phyloP scores from a whole-genome alignment of 768 basidiomycete species.

The Leccinum disarticulatum region DNA sequence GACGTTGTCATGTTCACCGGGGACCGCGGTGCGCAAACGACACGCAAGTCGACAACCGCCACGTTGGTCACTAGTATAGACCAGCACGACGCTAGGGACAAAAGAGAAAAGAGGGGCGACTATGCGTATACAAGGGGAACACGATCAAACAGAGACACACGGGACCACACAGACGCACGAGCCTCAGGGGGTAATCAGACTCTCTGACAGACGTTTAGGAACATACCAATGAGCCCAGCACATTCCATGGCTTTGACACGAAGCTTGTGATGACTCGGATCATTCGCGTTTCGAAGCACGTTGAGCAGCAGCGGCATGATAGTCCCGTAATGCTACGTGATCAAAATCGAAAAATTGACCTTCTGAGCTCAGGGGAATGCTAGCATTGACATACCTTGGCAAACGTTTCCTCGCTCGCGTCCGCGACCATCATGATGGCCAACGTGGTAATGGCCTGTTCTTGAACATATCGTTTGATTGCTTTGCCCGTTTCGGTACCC shows the following conservation, averaged over 20 bases:
- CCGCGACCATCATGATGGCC: constrained; percentile 89
- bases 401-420: constrained; percentile 79
- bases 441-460: constrained; percentile 87
- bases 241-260: constrained; percentile 90
- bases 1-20: no score
- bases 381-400: constrained; percentile 48
- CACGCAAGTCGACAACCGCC: no score
- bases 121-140: no score
- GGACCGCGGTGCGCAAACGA: no score
- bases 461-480: constrained; percentile 64
- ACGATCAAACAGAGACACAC: no score
- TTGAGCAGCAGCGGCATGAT: constrained; percentile 83
- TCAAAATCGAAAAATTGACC: neutral
- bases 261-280: constrained; percentile 63
- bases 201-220: no score
- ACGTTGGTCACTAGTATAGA: no score
- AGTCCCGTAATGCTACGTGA: constrained; percentile 60
- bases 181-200: no score
- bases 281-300: constrained; percentile 71
- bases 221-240: constrained; percentile 78
- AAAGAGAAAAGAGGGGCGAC: no score
- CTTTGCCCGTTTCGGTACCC: constrained; percentile 39
- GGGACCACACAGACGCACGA: no score
- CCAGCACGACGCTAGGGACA: no score
- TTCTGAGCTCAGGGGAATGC: neutral